These are phyloP conservation scores for Plenodomus lindquistii DNA, from an alignment of 2,329 filamentous ascomycete species.

Conservation along the genomic window DNA sequence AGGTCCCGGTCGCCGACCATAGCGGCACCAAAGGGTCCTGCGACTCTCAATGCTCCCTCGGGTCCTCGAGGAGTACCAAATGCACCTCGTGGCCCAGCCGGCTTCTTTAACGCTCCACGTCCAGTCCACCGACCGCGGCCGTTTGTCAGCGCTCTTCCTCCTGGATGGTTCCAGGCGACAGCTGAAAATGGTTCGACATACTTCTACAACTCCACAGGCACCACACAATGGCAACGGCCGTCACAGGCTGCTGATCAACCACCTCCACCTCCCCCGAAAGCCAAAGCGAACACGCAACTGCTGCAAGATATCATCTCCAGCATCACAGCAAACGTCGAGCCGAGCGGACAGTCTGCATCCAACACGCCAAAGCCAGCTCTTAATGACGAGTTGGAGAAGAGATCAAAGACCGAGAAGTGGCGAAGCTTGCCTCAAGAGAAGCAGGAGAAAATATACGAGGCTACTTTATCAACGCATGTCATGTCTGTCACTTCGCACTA, in stretches of 20 bases:
- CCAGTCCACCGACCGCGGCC: slow-evolving; percentile 57
- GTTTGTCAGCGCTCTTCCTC: slow-evolving; percentile 63
- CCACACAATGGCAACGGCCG: slow-evolving; percentile 81
- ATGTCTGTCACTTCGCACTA: slow-evolving; percentile 87
- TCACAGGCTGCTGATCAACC: slow-evolving; percentile 64
- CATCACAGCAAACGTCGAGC: slow-evolving; percentile 71
- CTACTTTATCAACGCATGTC: slow-evolving; percentile 82
- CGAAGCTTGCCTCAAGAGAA: slow-evolving; percentile 73
- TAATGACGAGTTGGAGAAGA: slow-evolving; percentile 60
- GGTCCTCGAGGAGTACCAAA: slow-evolving; percentile 55
- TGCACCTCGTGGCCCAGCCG: slow-evolving; percentile 59
- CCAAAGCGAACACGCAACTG: slow-evolving; percentile 71
- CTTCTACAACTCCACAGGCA: slow-evolving; percentile 76
- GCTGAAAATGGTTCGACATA: slow-evolving; percentile 72
- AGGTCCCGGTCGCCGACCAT: slow-evolving; percentile 52
- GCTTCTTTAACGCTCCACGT: slow-evolving; percentile 56
- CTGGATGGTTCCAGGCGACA: slow-evolving; percentile 83
- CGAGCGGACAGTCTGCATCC: slow-evolving; percentile 57
- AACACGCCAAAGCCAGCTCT: slow-evolving; percentile 67
- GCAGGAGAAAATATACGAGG: slow-evolving; percentile 93
- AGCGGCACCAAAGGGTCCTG: slow-evolving; percentile 45
- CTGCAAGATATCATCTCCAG: slow-evolving; percentile 77
- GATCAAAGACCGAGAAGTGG: slow-evolving; percentile 66
- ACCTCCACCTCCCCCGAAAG: slow-evolving; percentile 64
- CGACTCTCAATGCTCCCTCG: slow-evolving; percentile 41